These are phyloP conservation scores for Scheffersomyces lignicola DNA, from an alignment of 1,139 yeast species.

Conservation along the genomic window DNA sequence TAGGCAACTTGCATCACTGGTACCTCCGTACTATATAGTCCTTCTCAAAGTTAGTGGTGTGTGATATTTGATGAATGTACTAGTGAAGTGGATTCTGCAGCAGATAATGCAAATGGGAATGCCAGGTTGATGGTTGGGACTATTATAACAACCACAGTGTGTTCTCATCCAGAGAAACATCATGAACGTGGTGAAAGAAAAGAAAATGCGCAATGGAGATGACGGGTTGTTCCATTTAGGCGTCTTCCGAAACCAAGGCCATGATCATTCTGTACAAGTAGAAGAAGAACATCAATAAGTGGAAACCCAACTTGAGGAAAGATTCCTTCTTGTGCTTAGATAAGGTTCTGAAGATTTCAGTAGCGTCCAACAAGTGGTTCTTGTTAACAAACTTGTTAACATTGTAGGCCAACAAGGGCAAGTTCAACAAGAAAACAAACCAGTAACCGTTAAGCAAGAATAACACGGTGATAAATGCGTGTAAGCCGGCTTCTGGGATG, in stretches of 20 bases:
- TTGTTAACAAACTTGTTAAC: slow-evolving; percentile 71
- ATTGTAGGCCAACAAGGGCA: slow-evolving; percentile 84
- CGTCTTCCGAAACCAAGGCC: slow-evolving; percentile 77
- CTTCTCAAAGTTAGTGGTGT: too few relatives aligned
- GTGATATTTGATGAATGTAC: too few relatives aligned
- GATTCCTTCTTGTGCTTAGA: slow-evolving; percentile 91
- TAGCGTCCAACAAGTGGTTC: slow-evolving; percentile 90
- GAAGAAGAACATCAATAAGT: slow-evolving; percentile 88
- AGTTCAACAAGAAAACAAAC: slow-evolving; percentile 83
- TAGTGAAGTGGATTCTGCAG: too few relatives aligned
- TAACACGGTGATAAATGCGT: slow-evolving; percentile 67
- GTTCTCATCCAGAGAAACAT: neutral
- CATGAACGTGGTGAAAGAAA: neutral
- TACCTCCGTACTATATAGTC: too few relatives aligned
- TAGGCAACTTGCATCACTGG: too few relatives aligned
- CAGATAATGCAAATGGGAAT: too few relatives aligned
- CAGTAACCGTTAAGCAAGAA: slow-evolving; percentile 90
- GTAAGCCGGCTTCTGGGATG: slow-evolving; percentile 87
- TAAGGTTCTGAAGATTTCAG: slow-evolving; percentile 95
- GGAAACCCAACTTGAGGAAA: slow-evolving; percentile 88
- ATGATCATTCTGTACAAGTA: slow-evolving; percentile 96
- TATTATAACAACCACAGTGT: slow-evolving; percentile 1
- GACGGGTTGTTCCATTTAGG: slow-evolving; percentile 13
- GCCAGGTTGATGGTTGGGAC: neutral
- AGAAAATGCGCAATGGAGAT: too few relatives aligned